Evolutionary conservation across 306 rosid genomes (phyloP), one percentile per base, ranked within the genome.

Genomic region (Astragalus membranaceus): DNA sequence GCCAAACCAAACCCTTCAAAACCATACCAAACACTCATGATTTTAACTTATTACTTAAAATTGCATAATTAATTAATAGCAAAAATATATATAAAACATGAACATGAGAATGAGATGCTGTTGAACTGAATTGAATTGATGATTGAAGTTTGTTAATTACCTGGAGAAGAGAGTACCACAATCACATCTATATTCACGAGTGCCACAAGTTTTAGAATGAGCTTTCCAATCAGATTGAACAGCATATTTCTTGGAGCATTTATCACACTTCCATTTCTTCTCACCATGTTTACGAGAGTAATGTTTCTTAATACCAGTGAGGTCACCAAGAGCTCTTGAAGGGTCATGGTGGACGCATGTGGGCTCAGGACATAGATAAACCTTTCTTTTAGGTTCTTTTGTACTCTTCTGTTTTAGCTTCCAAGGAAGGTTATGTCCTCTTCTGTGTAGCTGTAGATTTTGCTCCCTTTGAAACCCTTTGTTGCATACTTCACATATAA

Each of bases 341-440:
- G 97, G 96, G 80, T 92, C 96, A 54, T 89, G 97, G 85, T 92
- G 97, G 65, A 92, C 93, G 72, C 97, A 92, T 58, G 91, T 92
- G 87, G 93, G 89, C 75, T 91, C 97, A 15, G 97, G 97, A 67
- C 97, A 91, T 9, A 91, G 86, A 78, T 92, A 92, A 30, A 92
- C 97, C 87, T 92, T 92, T 50, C 94, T 79, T 80, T 79, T 89
- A 12, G 96, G 97, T 71, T 92, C 97, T 84, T 89, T 89, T 55
- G 77, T 89, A 30, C 74, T 87, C 86, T 92, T 92, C 87, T 89
- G 97, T 84, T 92, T 92, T 8, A 92, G 94, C 81, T 92, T 92
- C 97, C 97, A 92, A 74, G 97, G 97, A 64, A 92, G 76, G 81
- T 88, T 92, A 82, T 92, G 97, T 85, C 97, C 97, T 89, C 97